Percentiles rank a stretch among this genome's conserved stretches.
phyloP scores from a whole-genome alignment of 225 moss, liverwort and hornwort species.

The Pleurozium schreberi region DNA sequence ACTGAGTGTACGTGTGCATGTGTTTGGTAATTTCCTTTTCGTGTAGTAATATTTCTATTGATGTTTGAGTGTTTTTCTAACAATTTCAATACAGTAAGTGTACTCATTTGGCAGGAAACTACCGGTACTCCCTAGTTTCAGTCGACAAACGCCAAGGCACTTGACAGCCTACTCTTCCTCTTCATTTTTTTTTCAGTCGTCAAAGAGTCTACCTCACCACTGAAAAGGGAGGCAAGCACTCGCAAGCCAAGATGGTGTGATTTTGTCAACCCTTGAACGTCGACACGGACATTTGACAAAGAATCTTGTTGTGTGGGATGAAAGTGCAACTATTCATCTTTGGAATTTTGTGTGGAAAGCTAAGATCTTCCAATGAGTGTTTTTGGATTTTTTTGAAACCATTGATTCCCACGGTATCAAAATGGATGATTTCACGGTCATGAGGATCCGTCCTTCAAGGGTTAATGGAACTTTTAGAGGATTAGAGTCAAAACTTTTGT shows the following conservation, averaged over 20 bases:
- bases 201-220: not conserved
- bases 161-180: not conserved
- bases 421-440: too few relatives aligned
- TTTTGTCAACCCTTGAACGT: too few relatives aligned
- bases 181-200: not conserved
- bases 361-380: too few relatives aligned
- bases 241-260: not conserved
- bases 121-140: not conserved
- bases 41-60: not conserved
- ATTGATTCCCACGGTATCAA: too few relatives aligned
- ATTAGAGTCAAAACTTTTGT: not conserved
- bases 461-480: too few relatives aligned
- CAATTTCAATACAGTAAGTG: not conserved
- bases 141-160: not conserved
- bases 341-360: too few relatives aligned
- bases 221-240: not conserved
- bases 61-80: not conserved
- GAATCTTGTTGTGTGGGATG: too few relatives aligned
- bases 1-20: too few relatives aligned
- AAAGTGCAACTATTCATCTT: too few relatives aligned
- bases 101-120: not conserved
- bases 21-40: not conserved
- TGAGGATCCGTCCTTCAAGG: too few relatives aligned
- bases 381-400: too few relatives aligned
- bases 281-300: too few relatives aligned